phyloP scores from a whole-genome alignment of 2,329 filamentous ascomycete species.

The Apiospora phragmitis region DNA sequence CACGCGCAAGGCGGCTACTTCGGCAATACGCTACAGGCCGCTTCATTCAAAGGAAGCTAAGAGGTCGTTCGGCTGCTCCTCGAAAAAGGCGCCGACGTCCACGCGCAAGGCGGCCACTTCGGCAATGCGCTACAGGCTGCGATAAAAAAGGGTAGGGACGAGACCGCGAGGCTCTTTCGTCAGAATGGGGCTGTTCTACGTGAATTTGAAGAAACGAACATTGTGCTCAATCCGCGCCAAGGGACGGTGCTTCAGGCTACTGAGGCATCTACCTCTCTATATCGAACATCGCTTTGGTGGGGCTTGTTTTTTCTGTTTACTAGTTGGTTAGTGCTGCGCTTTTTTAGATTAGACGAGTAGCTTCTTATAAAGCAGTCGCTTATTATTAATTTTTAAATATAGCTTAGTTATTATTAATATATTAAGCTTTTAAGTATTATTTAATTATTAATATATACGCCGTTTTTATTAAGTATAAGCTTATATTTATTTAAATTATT shows the following conservation, averaged over 20 bases:
- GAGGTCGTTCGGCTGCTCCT: constrained; percentile 22
- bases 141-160: too few relatives aligned
- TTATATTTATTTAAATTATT: too few relatives aligned
- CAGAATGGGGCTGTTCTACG: background rate
- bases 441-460: too few relatives aligned
- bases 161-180: background rate
- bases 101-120: too few relatives aligned
- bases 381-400: background rate
- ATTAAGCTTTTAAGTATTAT: too few relatives aligned
- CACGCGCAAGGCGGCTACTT: background rate
- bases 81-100: too few relatives aligned
- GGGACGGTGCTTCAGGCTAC: background rate
- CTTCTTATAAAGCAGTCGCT: background rate
- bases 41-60: constrained; percentile 18
- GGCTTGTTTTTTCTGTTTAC: background rate
- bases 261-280: background rate
- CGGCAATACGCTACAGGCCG: constrained; percentile 14
- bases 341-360: background rate
- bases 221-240: background rate
- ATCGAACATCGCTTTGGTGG: background rate
- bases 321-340: background rate
- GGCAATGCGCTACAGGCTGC: background rate
- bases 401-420: too few relatives aligned
- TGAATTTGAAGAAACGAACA: background rate
- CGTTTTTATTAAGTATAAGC: too few relatives aligned